Conservation (phyloP, 129 eudicot species). For the Flaveria trinervia region DNA sequence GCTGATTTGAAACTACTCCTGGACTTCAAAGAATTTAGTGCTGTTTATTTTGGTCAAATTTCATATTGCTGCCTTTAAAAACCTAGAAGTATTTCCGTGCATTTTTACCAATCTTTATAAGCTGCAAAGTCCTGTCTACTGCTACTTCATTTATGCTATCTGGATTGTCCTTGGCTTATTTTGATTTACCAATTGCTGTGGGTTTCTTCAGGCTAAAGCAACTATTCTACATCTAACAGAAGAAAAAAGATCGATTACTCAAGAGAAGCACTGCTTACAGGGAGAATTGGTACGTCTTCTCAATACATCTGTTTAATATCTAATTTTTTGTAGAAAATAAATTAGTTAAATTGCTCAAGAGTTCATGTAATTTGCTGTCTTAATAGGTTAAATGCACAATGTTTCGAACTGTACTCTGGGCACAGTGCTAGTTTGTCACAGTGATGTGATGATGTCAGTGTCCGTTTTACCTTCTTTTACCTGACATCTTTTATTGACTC, state of each 20-base stretch:
- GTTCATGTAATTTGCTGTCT: not conserved
- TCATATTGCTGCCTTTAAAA: not conserved
- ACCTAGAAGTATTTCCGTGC: not conserved
- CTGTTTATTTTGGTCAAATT: not conserved
- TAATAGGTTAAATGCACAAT: slow-evolving; percentile 5
- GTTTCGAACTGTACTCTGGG: not conserved
- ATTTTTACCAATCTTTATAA: slow-evolving; percentile 2
- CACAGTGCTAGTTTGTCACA: not conserved
- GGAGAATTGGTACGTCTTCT: slow-evolving; percentile 38
- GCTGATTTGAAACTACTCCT: slow-evolving; percentile 1
- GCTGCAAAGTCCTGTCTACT: slow-evolving; percentile 7
- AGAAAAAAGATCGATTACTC: slow-evolving; percentile 39
- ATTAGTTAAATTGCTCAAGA: slow-evolving; percentile 2
- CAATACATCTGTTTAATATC: not conserved
- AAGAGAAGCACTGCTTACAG: slow-evolving; percentile 40
- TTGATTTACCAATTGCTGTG: slow-evolving; percentile 26
- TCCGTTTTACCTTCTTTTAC: not conserved
- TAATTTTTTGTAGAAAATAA: not conserved
- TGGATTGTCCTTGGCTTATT: slow-evolving; percentile 11
- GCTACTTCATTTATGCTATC: slow-evolving; percentile 11
- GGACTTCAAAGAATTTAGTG: not conserved
- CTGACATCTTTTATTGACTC: not conserved
- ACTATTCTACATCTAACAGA: slow-evolving; percentile 39
- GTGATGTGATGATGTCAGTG: slow-evolving; percentile 2
- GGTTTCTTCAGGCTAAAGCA: slow-evolving; percentile 38